Conservation (phyloP, 2,329 filamentous ascomycete genomes). For the Spiromastix sp. region DNA sequence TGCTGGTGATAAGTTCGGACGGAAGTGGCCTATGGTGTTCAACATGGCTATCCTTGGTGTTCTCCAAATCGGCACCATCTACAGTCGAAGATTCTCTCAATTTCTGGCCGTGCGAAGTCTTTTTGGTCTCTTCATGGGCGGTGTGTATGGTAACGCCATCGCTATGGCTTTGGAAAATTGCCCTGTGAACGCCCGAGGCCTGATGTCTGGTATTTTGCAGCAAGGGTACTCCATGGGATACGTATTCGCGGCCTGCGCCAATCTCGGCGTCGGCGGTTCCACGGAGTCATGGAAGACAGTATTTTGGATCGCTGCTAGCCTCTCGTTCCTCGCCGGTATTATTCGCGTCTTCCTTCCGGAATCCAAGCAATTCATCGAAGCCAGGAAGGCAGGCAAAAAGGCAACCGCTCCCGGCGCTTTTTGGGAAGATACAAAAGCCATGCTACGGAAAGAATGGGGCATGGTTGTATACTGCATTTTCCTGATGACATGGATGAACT, state of each 20-base stretch:
- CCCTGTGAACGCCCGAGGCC: slow-evolving; percentile 46
- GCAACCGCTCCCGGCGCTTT: slow-evolving; percentile 39
- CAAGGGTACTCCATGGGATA: slow-evolving; percentile 58
- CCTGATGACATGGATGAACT: slow-evolving; percentile 67
- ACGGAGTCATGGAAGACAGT: slow-evolving; percentile 71
- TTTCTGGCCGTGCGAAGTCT: slow-evolving; percentile 51
- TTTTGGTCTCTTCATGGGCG: slow-evolving; percentile 56
- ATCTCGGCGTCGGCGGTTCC: slow-evolving; percentile 53
- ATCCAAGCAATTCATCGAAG: slow-evolving; percentile 66
- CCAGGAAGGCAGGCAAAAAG: slow-evolving; percentile 50
- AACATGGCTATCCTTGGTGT: slow-evolving; percentile 54
- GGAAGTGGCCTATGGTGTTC: slow-evolving; percentile 51
- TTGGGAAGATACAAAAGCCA: slow-evolving; percentile 57
- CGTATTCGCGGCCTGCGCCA: slow-evolving; percentile 48
- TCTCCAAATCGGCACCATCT: slow-evolving; percentile 51
- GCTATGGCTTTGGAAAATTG: slow-evolving; percentile 55
- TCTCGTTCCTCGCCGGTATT: slow-evolving; percentile 68
- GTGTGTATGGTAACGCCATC: slow-evolving; percentile 46
- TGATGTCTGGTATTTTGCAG: slow-evolving; percentile 53
- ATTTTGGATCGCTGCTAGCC: slow-evolving; percentile 81
- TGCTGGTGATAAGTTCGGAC: slow-evolving; percentile 43
- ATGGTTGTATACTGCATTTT: slow-evolving; percentile 68
- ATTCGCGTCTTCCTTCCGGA: slow-evolving; percentile 73
- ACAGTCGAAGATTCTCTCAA: slow-evolving; percentile 47
- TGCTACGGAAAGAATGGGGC: slow-evolving; percentile 62